Percentiles rank a stretch among this genome's conserved stretches.
Evolutionary conservation across 176 grass and related monocot species (phyloP).

Genomic region (Zizania latifolia): DNA sequence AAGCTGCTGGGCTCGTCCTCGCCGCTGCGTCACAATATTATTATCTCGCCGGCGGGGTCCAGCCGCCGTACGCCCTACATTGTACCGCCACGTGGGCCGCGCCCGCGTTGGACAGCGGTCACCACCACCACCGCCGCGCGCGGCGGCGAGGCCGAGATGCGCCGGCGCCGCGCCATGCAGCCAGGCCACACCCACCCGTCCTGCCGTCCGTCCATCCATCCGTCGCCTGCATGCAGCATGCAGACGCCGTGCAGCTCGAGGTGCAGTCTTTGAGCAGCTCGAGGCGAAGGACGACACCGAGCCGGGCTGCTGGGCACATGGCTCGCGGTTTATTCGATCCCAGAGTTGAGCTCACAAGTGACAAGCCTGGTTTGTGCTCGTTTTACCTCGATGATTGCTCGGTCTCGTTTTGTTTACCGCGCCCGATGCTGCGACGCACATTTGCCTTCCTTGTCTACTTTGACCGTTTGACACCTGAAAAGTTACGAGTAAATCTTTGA

Average conservation of each 20-base stretch:
- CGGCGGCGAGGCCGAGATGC: not conserved
- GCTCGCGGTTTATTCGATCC: not conserved
- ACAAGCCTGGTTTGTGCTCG: not conserved
- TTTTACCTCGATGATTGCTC: not conserved
- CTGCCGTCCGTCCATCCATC: not conserved
- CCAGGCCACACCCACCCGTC: too few relatives aligned
- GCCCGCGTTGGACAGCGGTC: too few relatives aligned
- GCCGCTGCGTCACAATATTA: not conserved
- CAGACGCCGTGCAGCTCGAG: not conserved
- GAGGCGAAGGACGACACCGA: constrained; percentile 15
- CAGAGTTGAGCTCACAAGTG: not conserved
- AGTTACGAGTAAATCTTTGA: too few relatives aligned
- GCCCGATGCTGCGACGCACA: not conserved
- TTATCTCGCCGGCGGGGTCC: not conserved
- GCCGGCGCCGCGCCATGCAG: too few relatives aligned
- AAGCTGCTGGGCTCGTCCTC: not conserved
- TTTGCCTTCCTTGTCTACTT: not conserved
- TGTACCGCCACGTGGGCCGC: constrained; percentile 28
- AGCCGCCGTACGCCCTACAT: not conserved
- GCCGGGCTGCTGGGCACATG: constrained; percentile 16
- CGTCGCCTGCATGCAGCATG: too few relatives aligned
- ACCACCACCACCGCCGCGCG: too few relatives aligned
- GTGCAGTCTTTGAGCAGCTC: not conserved
- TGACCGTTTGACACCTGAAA: not conserved
- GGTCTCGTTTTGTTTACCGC: not conserved